Evolutionary conservation across 1,139 yeast species (phyloP).

Genomic region (Taphrina sp.): DNA sequence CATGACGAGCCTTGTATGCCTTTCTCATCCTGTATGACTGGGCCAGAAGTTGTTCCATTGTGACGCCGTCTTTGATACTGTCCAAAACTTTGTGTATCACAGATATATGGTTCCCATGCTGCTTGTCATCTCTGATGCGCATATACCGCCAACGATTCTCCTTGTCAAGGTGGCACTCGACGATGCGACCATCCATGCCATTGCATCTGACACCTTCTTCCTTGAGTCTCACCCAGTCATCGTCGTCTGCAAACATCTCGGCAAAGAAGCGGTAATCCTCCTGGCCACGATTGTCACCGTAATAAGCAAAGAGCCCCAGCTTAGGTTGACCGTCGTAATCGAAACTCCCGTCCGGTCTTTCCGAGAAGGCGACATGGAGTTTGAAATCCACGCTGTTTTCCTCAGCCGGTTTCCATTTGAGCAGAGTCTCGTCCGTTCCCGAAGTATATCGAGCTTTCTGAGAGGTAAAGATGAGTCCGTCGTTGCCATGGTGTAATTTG

Average conservation of each 20-base stretch:
- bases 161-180: conserved; percentile 69
- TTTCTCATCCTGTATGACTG: conserved; percentile 50
- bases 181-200: conserved; percentile 87
- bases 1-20: conserved; percentile 53
- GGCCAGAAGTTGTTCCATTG: conserved; percentile 66
- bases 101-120: conserved; percentile 76
- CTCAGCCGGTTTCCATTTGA: conserved; percentile 94
- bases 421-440: conserved; percentile 76
- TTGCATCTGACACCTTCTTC: conserved; percentile 51
- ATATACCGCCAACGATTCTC: conserved; percentile 76
- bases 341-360: conserved; percentile 52
- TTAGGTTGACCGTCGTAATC: conserved; percentile 73
- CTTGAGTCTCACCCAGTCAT: conserved; percentile 80
- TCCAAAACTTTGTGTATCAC: conserved; percentile 79
- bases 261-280: conserved; percentile 63
- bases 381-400: conserved; percentile 92
- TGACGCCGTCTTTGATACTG: conserved; percentile 83
- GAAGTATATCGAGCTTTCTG: conserved; percentile 80
- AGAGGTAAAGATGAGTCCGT: conserved; percentile 91
- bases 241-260: conserved; percentile 59
- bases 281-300: conserved; percentile 53
- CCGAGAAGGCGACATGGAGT: conserved; percentile 64
- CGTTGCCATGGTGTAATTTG: conserved; percentile 79
- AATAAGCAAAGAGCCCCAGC: conserved; percentile 70
- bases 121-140: conserved; percentile 89